A percentile compares a stretch with the other conserved stretches of the same genome.
phyloP scores from a whole-genome alignment of 257 asterid species.

The Solanum habrochaites region DNA sequence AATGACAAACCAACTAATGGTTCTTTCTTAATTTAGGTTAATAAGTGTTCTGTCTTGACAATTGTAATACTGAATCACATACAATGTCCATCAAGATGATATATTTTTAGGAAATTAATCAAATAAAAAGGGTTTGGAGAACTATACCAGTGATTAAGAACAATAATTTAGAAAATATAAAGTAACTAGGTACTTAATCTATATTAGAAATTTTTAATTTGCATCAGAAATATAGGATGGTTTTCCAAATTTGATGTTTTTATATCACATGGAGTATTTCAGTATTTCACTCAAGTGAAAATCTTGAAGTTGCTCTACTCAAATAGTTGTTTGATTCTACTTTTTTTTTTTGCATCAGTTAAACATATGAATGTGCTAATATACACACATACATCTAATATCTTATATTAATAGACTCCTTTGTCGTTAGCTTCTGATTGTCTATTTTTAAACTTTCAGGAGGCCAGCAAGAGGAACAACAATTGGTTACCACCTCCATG shows the following conservation, averaged over 20 bases:
- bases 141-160: not conserved
- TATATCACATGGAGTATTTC: not conserved
- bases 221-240: not conserved
- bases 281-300: not conserved
- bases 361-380: not conserved
- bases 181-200: not conserved
- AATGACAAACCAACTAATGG: not conserved
- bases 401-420: not conserved
- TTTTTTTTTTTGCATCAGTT: not conserved
- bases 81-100: not conserved
- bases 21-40: not conserved
- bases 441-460: conserved; percentile 37
- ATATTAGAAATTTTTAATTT: not conserved
- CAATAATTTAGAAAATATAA: not conserved
- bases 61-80: not conserved
- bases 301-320: not conserved
- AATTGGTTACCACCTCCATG: conserved; percentile 99
- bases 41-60: not conserved
- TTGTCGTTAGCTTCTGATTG: not conserved
- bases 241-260: not conserved
- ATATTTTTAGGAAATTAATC: not conserved
- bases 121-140: not conserved
- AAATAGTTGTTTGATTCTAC: not conserved
- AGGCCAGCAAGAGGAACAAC: conserved; percentile 83
- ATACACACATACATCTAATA: not conserved